Percentiles rank a stretch among this genome's conserved stretches.
Conservation (phyloP, 768 basidiomycete species). For the Rubroboletus pulcherrimus region DNA sequence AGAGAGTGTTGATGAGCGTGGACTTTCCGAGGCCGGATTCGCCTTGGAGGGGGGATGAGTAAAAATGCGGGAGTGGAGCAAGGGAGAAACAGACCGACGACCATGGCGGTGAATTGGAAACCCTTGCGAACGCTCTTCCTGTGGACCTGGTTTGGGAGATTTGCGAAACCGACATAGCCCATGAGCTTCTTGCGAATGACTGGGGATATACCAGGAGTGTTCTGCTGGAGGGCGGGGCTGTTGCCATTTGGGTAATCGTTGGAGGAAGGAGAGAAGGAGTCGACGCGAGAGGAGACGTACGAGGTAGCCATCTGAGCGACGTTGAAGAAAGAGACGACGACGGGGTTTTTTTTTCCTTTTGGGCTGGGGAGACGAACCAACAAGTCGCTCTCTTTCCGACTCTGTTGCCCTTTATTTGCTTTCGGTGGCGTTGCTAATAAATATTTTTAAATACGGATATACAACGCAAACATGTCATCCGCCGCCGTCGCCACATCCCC, state of each 20-base stretch:
- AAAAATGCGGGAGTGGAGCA: constrained; percentile 10
- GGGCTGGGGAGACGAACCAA: constrained; percentile 41
- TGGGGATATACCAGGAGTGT: constrained; percentile 30
- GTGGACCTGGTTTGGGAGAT: constrained; percentile 98
- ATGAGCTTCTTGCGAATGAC: constrained; percentile 86
- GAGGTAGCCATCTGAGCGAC: constrained; percentile 67
- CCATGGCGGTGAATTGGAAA: constrained; percentile 99
- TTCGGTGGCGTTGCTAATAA: constrained; percentile 27
- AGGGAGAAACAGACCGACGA: constrained; percentile 74
- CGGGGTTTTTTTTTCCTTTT: constrained; percentile 45
- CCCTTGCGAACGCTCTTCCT: constrained; percentile 97
- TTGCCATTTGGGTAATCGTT: constrained; percentile 63
- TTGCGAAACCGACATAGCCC: constrained; percentile 96
- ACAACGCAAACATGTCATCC: constrained; percentile 40
- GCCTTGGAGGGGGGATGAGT: constrained; percentile 44
- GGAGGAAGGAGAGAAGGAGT: constrained; percentile 49
- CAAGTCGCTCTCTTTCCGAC: background rate
- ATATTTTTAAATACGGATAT: constrained; percentile 29
- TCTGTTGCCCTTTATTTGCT: constrained; percentile 34
- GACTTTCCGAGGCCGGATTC: constrained; percentile 99
- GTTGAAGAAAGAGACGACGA: constrained; percentile 22
- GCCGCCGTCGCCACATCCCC: constrained; percentile 9
- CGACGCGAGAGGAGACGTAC: constrained; percentile 61
- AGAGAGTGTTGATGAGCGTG: constrained; percentile 96
- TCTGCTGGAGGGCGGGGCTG: constrained; percentile 52